These are phyloP conservation scores for Venturia pyrina DNA, from an alignment of 2,329 filamentous ascomycete species.

Conservation along the genomic window DNA sequence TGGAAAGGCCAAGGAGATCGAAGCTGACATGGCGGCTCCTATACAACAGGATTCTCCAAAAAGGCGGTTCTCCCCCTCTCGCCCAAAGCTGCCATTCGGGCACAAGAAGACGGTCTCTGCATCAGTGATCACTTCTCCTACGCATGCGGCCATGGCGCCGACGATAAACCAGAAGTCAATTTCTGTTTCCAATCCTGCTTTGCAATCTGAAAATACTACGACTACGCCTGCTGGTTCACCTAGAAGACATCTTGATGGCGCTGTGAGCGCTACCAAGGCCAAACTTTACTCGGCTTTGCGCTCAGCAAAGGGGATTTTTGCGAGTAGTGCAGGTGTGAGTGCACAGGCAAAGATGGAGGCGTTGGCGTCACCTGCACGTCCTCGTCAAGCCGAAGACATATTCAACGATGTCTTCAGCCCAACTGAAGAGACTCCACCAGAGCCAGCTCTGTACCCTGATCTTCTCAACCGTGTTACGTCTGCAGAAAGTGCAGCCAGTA, in stretches of 20 bases:
- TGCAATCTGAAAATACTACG: constrained; percentile 31
- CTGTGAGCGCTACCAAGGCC: constrained; percentile 83
- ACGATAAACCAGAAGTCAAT: constrained; percentile 46
- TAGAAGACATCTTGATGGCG: constrained; percentile 55
- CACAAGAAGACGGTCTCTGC: constrained; percentile 57
- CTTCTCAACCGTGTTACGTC: constrained; percentile 16
- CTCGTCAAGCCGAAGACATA: constrained; percentile 21
- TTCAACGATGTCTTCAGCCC: constrained; percentile 26
- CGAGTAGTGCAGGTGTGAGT: constrained; percentile 55
- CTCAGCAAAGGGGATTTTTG: constrained; percentile 76
- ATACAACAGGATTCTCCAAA: not conserved
- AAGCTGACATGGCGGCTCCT: not conserved
- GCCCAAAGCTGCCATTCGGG: constrained; percentile 28
- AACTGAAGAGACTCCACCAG: constrained; percentile 22
- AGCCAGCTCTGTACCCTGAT: constrained; percentile 23
- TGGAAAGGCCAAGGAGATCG: constrained; percentile 21
- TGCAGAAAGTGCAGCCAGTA: constrained; percentile 19
- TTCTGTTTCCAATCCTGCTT: constrained; percentile 32
- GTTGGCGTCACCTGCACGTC: constrained; percentile 23
- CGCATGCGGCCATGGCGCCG: constrained; percentile 26
- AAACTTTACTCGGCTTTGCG: constrained; percentile 86
- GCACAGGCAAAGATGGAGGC: constrained; percentile 49
- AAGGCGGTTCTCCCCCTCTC: constrained; percentile 12
- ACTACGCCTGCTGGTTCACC: constrained; percentile 51
- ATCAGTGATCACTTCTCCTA: constrained; percentile 44